Evolutionary conservation across 1,284 basidiomycete genomes (phyloP).

Genomic region (Apiotrichum sp.): DNA sequence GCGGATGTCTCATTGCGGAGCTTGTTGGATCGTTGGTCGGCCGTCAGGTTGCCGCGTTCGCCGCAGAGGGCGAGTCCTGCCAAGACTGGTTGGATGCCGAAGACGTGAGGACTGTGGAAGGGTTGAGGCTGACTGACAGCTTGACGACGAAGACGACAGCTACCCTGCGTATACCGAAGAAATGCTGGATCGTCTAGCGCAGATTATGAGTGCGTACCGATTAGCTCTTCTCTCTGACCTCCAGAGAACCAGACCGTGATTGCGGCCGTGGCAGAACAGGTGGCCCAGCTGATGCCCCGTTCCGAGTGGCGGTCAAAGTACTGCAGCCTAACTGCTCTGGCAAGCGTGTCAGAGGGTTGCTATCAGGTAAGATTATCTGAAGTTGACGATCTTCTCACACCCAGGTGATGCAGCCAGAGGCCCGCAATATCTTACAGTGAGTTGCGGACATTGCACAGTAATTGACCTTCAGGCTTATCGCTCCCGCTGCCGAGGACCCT

Average conservation of each 20-base stretch:
- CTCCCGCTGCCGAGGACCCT: constrained; percentile 65
- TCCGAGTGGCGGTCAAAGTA: constrained; percentile 71
- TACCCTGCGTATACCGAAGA: constrained; percentile 72
- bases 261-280: constrained; percentile 67
- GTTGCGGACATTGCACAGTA: background rate
- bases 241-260: constrained; percentile 58
- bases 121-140: constrained; percentile 30
- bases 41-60: constrained; percentile 28
- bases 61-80: constrained; percentile 51
- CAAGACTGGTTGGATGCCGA: constrained; percentile 60
- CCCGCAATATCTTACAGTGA: constrained; percentile 7
- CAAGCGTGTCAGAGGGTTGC: constrained; percentile 29
- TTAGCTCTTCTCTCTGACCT: constrained; percentile 1
- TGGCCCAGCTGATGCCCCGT: constrained; percentile 66
- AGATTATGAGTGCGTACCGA: constrained; percentile 55
- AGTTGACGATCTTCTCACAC: background rate
- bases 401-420: constrained; percentile 9
- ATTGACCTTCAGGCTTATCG: constrained; percentile 69
- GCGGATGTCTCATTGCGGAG: constrained; percentile 24
- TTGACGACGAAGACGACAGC: constrained; percentile 64
- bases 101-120: constrained; percentile 54
- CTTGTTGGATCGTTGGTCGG: constrained; percentile 32
- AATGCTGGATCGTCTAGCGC: constrained; percentile 65
- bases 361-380: constrained; percentile 10
- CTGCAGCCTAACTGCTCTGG: constrained; percentile 60